Evolutionary conservation across 176 grass and related monocot genomes (phyloP), one percentile per base, ranked within the genome.

Genomic region (Carex kokanica): DNA sequence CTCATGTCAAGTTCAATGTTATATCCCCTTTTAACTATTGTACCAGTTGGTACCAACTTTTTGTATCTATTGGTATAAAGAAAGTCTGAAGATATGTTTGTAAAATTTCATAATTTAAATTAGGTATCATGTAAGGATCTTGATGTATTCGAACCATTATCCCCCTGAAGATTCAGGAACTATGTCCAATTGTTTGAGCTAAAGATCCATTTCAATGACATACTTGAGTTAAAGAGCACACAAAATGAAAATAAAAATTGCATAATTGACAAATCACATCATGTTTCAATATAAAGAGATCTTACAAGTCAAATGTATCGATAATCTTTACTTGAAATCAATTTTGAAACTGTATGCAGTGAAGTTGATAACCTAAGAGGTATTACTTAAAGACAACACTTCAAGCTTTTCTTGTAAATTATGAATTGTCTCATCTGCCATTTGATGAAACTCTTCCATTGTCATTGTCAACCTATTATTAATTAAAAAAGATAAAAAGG

Each of bases 371-470:
- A 24, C 55, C 53, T 8, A 15, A 23, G 52, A 83, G 0, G 41
- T 27, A 34, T 27, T 27, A 36, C 36, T 51, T 38, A 71, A 14
- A 47, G 8, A 61, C 59, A 87, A 58, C 83, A 97, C 94, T 90
- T 97, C 94, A 49, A 97, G 84, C 75, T 90, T 94, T 67, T 92
- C 88, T 75, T 87, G 84, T 79, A 97, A 88, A 60, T 89, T 81
- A 31, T 92, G 92, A 90, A 98, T 90, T 0, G 89, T 94, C 15
- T 87, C 93, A 86, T 98, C 93, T 70, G 93, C 95, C 16, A 90
- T 53, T 54, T 83, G 89, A 87, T 98, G 95, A 63, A 85, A 95
- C 75, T 95, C 89, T 24, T 91, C 88, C 84, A 95, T 93, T 40
- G 85, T 17, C 78, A 99, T 78, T 58, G 90, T 88, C 23, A 69